These are phyloP conservation scores for Fusarium haematococcum DNA, from an alignment of 2,329 filamentous ascomycete species.

Conservation along the genomic window DNA sequence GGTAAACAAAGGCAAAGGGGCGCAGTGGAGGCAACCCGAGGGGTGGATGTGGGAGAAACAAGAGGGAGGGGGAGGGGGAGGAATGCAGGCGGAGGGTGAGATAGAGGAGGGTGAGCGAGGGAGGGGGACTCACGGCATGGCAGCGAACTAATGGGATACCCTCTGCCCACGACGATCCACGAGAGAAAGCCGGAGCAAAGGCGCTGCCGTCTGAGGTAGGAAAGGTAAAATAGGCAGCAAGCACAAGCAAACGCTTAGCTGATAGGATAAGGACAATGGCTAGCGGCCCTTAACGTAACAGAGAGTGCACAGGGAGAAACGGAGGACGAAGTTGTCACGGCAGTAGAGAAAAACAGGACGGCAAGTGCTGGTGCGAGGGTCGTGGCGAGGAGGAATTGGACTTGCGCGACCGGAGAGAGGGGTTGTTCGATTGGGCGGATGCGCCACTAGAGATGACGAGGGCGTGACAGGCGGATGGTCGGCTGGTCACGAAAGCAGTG, in stretches of 20 bases:
- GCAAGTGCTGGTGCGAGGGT: conserved; percentile 40
- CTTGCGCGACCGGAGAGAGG: conserved; percentile 42
- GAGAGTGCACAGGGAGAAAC: conserved; percentile 32
- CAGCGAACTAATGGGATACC: conserved; percentile 51
- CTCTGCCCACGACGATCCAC: conserved; percentile 61
- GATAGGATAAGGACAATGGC: conserved; percentile 36
- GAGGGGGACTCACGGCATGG: conserved; percentile 58
- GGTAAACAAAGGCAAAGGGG: conserved; percentile 34
- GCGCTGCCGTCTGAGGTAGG: conserved; percentile 41
- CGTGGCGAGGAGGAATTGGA: conserved; percentile 45
- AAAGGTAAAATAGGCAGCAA: conserved; percentile 24
- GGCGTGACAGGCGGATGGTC: conserved; percentile 41
- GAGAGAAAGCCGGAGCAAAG: conserved; percentile 60
- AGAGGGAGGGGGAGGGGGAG: conserved; percentile 26
- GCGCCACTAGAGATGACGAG: conserved; percentile 42
- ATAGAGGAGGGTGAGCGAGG: conserved; percentile 28
- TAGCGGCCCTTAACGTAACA: conserved; percentile 37
- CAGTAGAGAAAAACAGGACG: conserved; percentile 35
- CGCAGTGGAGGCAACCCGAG: conserved; percentile 32
- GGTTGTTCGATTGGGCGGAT: conserved; percentile 39
- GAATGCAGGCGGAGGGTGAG: conserved; percentile 27
- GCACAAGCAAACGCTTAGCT: conserved; percentile 29
- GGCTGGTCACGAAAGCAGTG: conserved; percentile 43
- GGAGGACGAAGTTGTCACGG: conserved; percentile 37
- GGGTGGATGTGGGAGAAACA: conserved; percentile 25